These are phyloP conservation scores for Sporisorium exsertum DNA, from an alignment of 1,284 basidiomycete genomes.

Conservation along the genomic window DNA sequence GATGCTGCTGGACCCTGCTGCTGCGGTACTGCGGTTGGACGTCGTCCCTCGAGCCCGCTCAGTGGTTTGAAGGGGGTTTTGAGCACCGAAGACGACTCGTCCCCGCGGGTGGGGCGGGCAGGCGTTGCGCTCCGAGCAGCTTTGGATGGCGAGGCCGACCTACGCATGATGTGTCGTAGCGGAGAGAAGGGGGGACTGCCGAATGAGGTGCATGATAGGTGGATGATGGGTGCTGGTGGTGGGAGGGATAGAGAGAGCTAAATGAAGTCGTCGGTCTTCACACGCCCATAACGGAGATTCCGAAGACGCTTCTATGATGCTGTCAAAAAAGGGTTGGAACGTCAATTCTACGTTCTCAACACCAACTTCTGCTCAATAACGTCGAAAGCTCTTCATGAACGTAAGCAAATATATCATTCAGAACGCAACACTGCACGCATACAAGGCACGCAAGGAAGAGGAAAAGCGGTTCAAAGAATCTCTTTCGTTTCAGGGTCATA, in stretches of 20 bases:
- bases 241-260: not conserved
- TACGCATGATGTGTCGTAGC: conserved; percentile 20
- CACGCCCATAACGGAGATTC: not conserved
- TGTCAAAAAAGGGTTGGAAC: not conserved
- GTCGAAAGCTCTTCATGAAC: not conserved
- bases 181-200: no score
- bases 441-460: not conserved
- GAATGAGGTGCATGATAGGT: not conserved
- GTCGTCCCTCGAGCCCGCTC: conserved; percentile 22
- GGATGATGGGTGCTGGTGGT: not conserved
- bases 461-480: not conserved
- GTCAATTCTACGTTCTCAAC: not conserved
- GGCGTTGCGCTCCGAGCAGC: conserved; percentile 1
- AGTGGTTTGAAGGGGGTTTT: conserved; percentile 34
- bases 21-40: not conserved
- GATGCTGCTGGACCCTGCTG: not conserved
- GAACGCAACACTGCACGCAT: not conserved
- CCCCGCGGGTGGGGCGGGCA: not conserved
- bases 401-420: not conserved
- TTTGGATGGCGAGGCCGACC: conserved; percentile 41
- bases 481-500: not conserved
- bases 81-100: conserved; percentile 16
- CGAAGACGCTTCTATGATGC: not conserved
- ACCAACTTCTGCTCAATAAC: not conserved
- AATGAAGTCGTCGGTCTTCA: not conserved